A percentile compares a stretch with the other conserved stretches of the same genome.
Conservation (phyloP, 345 rosid genomes). For the Abelmoschus esculentus region DNA sequence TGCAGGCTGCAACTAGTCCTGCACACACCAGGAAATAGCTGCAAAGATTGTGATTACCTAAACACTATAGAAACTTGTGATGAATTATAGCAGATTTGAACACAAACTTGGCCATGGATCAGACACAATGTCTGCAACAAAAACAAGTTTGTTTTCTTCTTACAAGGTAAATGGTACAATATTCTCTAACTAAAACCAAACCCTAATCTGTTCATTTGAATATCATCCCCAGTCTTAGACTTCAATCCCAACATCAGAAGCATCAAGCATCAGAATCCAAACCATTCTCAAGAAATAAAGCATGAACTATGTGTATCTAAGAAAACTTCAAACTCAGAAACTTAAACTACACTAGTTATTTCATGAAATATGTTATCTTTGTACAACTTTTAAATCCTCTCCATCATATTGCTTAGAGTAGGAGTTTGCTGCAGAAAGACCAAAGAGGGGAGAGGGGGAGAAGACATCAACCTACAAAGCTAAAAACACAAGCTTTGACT, state of each 20-base stretch:
- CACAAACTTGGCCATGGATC: neutral
- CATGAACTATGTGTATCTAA: neutral
- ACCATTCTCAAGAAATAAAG: neutral
- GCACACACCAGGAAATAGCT: neutral
- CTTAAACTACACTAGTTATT: constrained; percentile 24
- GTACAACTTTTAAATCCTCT: constrained; percentile 30
- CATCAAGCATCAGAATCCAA: neutral
- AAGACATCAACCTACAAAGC: constrained; percentile 4
- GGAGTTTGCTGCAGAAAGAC: constrained; percentile 1
- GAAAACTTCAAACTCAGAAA: neutral
- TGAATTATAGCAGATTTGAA: constrained; percentile 1
- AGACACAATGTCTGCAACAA: neutral
- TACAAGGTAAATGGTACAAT: neutral
- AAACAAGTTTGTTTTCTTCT: no score
- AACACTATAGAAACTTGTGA: neutral
- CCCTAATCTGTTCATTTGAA: no score
- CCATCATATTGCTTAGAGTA: constrained; percentile 5
- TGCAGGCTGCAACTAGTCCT: neutral
- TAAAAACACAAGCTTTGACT: constrained; percentile 6
- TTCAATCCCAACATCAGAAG: neutral
- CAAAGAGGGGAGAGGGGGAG: neutral
- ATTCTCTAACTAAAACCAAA: no score
- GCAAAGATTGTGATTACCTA: constrained; percentile 1
- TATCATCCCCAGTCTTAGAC: neutral
- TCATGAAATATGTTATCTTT: constrained; percentile 30